Conservation (phyloP, 306 rosid genomes). For the Lathyrus oleraceus region DNA sequence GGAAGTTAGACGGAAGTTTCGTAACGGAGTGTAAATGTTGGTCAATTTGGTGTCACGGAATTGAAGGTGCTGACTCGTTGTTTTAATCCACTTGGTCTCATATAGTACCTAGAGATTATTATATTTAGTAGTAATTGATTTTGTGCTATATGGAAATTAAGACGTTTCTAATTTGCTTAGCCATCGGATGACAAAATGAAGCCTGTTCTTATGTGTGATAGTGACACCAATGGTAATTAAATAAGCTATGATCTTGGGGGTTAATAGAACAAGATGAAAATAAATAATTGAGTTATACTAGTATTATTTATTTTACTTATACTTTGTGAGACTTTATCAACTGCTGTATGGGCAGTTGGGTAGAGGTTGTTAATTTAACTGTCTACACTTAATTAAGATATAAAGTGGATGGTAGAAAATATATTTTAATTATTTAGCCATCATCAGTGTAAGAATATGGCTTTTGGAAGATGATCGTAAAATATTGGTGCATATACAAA, state of each 20-base stretch:
- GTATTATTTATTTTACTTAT: neutral
- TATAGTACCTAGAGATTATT: neutral
- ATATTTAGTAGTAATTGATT: neutral
- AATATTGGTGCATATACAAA: too few relatives aligned
- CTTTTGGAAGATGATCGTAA: too few relatives aligned
- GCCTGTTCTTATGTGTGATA: neutral
- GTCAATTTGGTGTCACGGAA: slow-evolving; percentile 21
- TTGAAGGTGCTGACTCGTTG: slow-evolving; percentile 28
- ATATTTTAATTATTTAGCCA: neutral
- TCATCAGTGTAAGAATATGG: too few relatives aligned
- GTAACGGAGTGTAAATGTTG: neutral
- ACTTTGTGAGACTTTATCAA: neutral
- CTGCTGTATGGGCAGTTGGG: neutral
- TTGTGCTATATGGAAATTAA: neutral
- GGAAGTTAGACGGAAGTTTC: slow-evolving; percentile 20
- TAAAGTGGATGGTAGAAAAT: neutral
- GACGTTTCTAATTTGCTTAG: slow-evolving; percentile 6
- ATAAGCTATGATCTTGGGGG: neutral
- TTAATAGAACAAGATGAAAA: neutral
- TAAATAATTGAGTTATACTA: neutral
- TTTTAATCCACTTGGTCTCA: slow-evolving; percentile 3
- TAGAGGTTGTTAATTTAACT: neutral
- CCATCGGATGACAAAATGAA: slow-evolving; percentile 3
- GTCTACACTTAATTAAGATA: neutral
- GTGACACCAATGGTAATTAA: neutral